These are phyloP conservation scores for Ustilago loliicola DNA, from an alignment of 1,284 basidiomycete genomes.

Conservation along the genomic window DNA sequence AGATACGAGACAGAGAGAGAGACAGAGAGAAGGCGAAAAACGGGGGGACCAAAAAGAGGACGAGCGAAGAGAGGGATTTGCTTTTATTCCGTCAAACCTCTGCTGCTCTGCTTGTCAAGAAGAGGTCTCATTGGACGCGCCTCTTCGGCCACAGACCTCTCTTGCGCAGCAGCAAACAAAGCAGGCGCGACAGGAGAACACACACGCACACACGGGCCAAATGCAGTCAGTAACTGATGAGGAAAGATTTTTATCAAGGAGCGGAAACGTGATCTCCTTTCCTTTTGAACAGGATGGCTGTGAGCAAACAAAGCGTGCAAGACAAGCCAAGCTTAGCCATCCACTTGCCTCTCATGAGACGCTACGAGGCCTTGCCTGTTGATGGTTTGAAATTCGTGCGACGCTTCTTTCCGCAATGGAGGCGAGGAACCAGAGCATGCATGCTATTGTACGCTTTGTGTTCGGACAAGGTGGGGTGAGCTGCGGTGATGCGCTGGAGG, in stretches of 20 bases:
- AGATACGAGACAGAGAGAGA: not conserved
- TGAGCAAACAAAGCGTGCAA: too few species aligned
- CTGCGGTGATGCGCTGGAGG: too few species aligned
- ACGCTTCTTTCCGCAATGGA: too few species aligned
- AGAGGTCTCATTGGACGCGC: not conserved
- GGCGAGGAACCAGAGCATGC: too few species aligned
- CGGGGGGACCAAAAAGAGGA: not conserved
- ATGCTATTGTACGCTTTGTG: too few species aligned
- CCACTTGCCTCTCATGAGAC: too few species aligned
- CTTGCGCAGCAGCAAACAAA: too few species aligned
- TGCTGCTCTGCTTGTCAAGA: not conserved
- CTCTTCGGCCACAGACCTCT: not conserved
- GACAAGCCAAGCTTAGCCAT: too few species aligned
- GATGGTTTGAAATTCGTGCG: too few species aligned
- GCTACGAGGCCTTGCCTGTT: too few species aligned
- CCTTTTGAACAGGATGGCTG: not conserved
- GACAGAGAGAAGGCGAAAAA: not conserved
- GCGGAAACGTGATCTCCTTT: conserved; percentile 1
- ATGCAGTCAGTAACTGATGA: not conserved
- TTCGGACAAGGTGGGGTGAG: too few species aligned
- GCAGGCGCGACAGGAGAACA: too few species aligned
- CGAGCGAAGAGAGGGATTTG: conserved; percentile 12
- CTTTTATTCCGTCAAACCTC: conserved; percentile 37
- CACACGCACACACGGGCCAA: conserved; percentile 21
- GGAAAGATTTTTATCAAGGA: not conserved